These are phyloP conservation scores for Acanthamoeba castellanii DNA, from an alignment of 208 protist genomes.

Conservation along the genomic window DNA sequence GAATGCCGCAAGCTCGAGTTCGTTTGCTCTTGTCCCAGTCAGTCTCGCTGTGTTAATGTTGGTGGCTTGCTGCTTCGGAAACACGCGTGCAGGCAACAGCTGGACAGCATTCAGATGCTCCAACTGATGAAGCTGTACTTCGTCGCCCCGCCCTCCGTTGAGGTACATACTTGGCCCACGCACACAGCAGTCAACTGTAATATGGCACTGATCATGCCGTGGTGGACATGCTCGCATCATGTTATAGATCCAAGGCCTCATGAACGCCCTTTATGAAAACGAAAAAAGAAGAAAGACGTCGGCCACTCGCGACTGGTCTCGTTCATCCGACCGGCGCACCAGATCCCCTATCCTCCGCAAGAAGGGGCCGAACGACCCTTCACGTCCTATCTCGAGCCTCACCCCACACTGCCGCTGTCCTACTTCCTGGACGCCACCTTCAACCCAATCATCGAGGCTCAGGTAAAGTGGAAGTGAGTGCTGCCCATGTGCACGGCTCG, in stretches of 20 bases:
- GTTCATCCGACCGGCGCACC: not conserved
- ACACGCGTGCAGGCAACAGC: not conserved
- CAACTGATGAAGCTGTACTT: conserved; percentile 30
- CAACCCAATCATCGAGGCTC: conserved; percentile 1
- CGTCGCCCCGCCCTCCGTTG: not conserved
- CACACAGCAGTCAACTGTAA: not conserved
- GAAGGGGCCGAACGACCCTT: not conserved
- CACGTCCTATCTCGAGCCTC: not conserved
- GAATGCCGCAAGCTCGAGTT: no score
- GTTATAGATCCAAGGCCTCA: conserved; percentile 25
- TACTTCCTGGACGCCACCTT: conserved; percentile 21
- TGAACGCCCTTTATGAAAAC: conserved; percentile 38
- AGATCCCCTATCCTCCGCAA: not conserved
- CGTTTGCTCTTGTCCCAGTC: no score
- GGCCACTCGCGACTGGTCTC: not conserved
- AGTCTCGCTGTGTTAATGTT: not conserved
- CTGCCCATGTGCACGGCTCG: not conserved
- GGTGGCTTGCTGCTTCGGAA: not conserved
- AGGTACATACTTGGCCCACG: not conserved
- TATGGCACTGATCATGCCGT: no score
- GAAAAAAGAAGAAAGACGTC: not conserved
- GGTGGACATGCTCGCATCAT: not conserved
- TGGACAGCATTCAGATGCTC: conserved; percentile 24
- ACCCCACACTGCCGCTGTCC: not conserved
- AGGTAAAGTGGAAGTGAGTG: not conserved